These are phyloP conservation scores for Rhododendron henanense DNA, from an alignment of 148 eudicot genomes.

Conservation along the genomic window DNA sequence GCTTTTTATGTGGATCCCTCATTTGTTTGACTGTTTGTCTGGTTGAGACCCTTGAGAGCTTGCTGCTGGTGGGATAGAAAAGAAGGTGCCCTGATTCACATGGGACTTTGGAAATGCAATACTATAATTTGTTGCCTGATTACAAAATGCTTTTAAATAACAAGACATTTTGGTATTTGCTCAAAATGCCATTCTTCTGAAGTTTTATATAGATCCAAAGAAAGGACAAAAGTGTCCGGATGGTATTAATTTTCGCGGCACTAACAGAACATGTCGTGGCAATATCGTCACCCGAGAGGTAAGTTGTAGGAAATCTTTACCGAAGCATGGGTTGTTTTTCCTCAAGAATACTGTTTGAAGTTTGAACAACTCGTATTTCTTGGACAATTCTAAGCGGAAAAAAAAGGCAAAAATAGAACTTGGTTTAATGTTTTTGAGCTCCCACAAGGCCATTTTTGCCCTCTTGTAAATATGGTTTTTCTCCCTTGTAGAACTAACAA, in stretches of 20 bases:
- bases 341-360: neutral
- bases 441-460: neutral
- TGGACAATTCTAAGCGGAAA: neutral
- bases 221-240: neutral
- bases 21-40: constrained; percentile 47
- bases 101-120: constrained; percentile 5
- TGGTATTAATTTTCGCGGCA: neutral
- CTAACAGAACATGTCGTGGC: neutral
- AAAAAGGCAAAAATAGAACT: neutral
- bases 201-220: neutral
- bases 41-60: constrained; percentile 26
- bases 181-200: neutral
- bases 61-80: constrained; percentile 10
- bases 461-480: neutral
- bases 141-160: neutral
- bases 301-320: neutral
- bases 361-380: neutral
- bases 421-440: neutral
- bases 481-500: neutral
- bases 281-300: neutral
- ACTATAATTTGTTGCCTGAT: neutral
- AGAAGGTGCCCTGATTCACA: constrained; percentile 9
- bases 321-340: neutral
- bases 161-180: neutral
- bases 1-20: constrained; percentile 19